Percentiles rank a stretch among this genome's conserved stretches.
Evolutionary conservation across 805 yeast genomes (phyloP).

Genomic region (Clavispora santaluciae): DNA sequence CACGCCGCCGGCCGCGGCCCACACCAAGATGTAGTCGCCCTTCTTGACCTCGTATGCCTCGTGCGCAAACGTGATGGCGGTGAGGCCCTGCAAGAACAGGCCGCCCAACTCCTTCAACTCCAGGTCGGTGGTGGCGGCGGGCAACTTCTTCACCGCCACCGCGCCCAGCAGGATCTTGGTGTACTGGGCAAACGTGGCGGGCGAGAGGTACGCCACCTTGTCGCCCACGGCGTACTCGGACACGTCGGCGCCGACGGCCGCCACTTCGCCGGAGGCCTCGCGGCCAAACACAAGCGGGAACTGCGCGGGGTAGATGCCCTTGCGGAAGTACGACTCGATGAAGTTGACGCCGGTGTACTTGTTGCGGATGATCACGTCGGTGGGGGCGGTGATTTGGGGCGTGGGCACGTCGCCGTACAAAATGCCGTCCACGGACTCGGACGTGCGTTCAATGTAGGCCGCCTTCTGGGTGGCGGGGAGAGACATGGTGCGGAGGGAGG

Average conservation of each 20-base stretch:
- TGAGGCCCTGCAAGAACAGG: constrained; percentile 64
- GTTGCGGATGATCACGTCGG: constrained; percentile 67
- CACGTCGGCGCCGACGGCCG: constrained; percentile 57
- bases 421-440: constrained; percentile 54
- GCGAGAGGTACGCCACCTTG: constrained; percentile 53
- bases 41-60: constrained; percentile 64
- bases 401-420: constrained; percentile 54
- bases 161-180: constrained; percentile 40
- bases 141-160: constrained; percentile 30
- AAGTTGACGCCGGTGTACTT: constrained; percentile 75
- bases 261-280: constrained; percentile 69
- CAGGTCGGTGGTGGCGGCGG: constrained; percentile 44
- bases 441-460: constrained; percentile 46
- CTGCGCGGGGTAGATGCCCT: constrained; percentile 62
- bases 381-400: constrained; percentile 48
- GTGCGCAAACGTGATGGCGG: constrained; percentile 66
- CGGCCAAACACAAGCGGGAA: constrained; percentile 67
- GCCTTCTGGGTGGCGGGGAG: constrained; percentile 58
- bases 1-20: constrained; percentile 97
- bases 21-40: constrained; percentile 70
- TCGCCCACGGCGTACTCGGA: constrained; percentile 60
- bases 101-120: constrained; percentile 55
- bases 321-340: constrained; percentile 79
- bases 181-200: constrained; percentile 67
- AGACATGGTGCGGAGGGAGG: constrained; percentile 5